phyloP scores from a whole-genome alignment of 2,329 filamentous ascomycete species.

The Talaromyces sp. region DNA sequence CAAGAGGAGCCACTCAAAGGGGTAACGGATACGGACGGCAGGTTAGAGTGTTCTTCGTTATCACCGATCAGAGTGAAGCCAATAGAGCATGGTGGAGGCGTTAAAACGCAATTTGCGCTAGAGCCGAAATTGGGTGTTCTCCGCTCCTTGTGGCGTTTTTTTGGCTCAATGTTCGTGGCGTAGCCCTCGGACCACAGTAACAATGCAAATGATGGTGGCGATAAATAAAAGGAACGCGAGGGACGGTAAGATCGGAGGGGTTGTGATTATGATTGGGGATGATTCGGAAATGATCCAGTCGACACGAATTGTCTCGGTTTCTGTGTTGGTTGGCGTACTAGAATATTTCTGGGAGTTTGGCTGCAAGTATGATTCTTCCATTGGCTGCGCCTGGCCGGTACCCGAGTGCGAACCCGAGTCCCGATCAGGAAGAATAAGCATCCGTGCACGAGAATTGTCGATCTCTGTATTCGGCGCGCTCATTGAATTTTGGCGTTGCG shows the following conservation, averaged over 20 bases:
- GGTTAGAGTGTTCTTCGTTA: not conserved
- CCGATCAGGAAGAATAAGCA: conserved; percentile 1
- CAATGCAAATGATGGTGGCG: not conserved
- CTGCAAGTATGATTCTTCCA: not conserved
- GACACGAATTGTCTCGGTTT: not conserved
- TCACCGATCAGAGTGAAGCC: not conserved
- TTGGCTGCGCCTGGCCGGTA: not conserved
- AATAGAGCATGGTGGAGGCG: not conserved
- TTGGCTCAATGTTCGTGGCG: not conserved
- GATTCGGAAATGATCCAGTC: not conserved
- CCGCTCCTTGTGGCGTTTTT: too few relatives aligned
- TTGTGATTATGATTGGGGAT: not conserved
- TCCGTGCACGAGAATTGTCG: conserved; percentile 11
- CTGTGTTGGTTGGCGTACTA: not conserved
- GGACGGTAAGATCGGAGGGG: not conserved
- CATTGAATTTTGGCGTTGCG: conserved; percentile 10
- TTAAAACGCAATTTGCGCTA: too few relatives aligned
- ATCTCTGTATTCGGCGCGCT: conserved; percentile 16
- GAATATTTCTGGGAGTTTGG: not conserved
- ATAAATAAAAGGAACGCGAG: not conserved
- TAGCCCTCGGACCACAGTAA: not conserved
- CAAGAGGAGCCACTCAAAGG: not conserved
- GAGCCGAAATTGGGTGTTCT: too few relatives aligned
- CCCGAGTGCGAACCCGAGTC: not conserved
- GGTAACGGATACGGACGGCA: not conserved